phyloP scores from a whole-genome alignment of 1,284 basidiomycete species.

The Trametes hirsuta region DNA sequence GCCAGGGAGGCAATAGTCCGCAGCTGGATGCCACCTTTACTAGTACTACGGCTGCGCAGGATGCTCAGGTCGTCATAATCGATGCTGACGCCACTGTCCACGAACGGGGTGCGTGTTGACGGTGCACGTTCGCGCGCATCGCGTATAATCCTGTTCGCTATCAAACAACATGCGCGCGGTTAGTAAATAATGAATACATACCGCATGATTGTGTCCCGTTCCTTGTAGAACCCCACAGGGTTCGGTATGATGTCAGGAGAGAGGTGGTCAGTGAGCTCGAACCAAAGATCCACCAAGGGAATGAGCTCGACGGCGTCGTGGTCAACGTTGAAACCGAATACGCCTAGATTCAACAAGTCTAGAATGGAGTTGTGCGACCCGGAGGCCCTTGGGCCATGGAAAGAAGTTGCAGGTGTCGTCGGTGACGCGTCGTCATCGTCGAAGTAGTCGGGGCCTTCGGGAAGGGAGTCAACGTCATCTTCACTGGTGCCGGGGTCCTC shows the following conservation, averaged over 20 bases:
- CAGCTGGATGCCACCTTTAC: too few species aligned
- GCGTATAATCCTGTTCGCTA: background rate
- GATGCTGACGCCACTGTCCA: background rate
- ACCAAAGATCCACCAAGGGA: slow-evolving; percentile 2
- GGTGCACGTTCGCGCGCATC: background rate
- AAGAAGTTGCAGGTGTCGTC: too few species aligned
- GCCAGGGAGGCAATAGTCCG: too few species aligned
- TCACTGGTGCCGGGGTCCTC: too few species aligned
- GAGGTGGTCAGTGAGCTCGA: slow-evolving; percentile 2
- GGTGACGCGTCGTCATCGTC: too few species aligned
- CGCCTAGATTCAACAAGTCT: background rate
- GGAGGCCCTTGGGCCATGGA: too few species aligned
- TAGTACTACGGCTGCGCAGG: too few species aligned
- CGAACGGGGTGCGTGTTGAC: background rate
- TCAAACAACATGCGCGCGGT: too few species aligned
- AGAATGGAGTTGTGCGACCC: too few species aligned
- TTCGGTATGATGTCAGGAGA: background rate
- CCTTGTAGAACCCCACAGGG: slow-evolving; percentile 1
- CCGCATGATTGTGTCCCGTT: background rate
- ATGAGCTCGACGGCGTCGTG: background rate
- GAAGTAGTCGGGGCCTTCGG: too few species aligned
- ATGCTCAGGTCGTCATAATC: background rate
- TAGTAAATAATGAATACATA: background rate
- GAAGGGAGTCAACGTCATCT: too few species aligned
- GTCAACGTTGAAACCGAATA: background rate